Conservation (phyloP, 345 rosid genomes). For the Populus alba region DNA sequence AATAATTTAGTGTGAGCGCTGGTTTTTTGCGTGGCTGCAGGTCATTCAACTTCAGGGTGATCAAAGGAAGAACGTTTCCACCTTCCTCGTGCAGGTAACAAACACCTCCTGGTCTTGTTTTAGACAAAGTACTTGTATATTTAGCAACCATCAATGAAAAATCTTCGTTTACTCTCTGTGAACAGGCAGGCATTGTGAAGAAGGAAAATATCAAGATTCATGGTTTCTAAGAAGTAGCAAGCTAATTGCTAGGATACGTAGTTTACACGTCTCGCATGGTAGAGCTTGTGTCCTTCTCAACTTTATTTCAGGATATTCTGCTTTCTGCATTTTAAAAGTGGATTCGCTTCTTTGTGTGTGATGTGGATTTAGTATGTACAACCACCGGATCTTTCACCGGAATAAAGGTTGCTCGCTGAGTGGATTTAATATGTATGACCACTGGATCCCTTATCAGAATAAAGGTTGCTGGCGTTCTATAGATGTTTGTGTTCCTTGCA, state of each 20-base stretch:
- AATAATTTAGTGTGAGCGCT: background rate
- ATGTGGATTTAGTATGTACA: background rate
- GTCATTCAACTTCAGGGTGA: conserved; percentile 95
- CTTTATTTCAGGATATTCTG: background rate
- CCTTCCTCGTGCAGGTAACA: conserved; percentile 76
- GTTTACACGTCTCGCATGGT: background rate
- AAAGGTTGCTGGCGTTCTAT: background rate
- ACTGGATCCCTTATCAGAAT: background rate
- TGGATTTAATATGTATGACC: background rate
- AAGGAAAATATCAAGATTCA: conserved; percentile 92
- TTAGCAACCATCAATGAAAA: background rate
- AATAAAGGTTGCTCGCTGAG: too few relatives aligned
- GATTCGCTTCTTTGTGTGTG: background rate
- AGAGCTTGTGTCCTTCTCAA: background rate
- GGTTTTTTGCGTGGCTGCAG: conserved; percentile 22
- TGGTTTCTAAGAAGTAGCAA: conserved; percentile 59
- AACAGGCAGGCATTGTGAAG: conserved; percentile 90
- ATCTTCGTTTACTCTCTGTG: background rate
- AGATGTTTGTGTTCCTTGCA: background rate
- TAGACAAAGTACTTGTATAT: background rate
- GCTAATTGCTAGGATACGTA: background rate
- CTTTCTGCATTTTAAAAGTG: background rate
- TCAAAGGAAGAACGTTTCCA: conserved; percentile 83
- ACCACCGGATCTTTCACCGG: too few relatives aligned
- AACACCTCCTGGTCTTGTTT: too few relatives aligned